A percentile compares a stretch with the other conserved stretches of the same genome.
Conservation (phyloP, 2,329 filamentous ascomycete species). For the Metarhizium brunneum region DNA sequence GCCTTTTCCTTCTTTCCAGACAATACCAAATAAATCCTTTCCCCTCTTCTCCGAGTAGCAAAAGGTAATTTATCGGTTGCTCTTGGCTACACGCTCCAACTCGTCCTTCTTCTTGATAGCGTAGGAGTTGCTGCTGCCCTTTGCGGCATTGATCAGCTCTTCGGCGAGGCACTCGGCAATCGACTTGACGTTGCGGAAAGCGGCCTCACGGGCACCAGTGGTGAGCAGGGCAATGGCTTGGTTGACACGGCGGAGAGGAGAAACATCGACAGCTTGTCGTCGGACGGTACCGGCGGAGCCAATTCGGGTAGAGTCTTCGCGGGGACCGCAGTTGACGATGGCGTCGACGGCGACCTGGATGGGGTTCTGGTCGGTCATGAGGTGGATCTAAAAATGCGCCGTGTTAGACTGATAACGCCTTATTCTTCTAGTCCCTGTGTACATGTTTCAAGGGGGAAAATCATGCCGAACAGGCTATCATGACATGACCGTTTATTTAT, state of each 20-base stretch:
- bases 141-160: slow-evolving; percentile 99
- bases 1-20: slow-evolving; percentile 6
- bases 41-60: not conserved
- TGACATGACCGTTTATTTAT: not conserved
- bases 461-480: no score
- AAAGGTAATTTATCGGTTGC: slow-evolving; percentile 81
- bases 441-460: not conserved
- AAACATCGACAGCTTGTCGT: slow-evolving; percentile 99
- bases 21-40: slow-evolving; percentile 1
- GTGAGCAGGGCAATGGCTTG: slow-evolving; percentile 98
- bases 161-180: slow-evolving; percentile 99
- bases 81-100: slow-evolving; percentile 99
- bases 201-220: slow-evolving; percentile 95
- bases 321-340: slow-evolving; percentile 99
- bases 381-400: slow-evolving; percentile 66
- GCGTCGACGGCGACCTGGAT: slow-evolving; percentile 99
- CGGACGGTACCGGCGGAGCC: slow-evolving; percentile 99
- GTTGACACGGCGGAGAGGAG: slow-evolving; percentile 98
- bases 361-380: slow-evolving; percentile 99
- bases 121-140: slow-evolving; percentile 99
- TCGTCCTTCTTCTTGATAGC: slow-evolving; percentile 99
- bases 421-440: not conserved
- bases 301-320: slow-evolving; percentile 99
- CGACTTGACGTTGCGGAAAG: slow-evolving; percentile 99
- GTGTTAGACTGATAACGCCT: slow-evolving; percentile 17